Evolutionary conservation across 208 protist species (phyloP).

Genomic region (Leishmania tropica): DNA sequence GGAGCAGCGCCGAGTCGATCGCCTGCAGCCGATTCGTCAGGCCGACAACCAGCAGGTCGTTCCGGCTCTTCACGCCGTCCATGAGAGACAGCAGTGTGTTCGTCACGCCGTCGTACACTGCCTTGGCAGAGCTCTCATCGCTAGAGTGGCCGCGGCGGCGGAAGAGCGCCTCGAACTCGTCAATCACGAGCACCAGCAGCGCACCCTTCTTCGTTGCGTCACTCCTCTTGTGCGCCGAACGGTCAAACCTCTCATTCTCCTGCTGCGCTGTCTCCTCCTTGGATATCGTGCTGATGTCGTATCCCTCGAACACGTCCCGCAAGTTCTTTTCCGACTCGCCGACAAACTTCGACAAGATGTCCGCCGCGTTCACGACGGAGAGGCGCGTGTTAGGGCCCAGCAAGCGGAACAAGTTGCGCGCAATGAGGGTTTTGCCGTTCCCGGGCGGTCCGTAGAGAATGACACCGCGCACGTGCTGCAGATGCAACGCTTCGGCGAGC

Average conservation of each 20-base stretch:
- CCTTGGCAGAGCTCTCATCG: conserved; percentile 94
- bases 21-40: conserved; percentile 93
- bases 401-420: conserved; percentile 98
- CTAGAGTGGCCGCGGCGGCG: conserved; percentile 84
- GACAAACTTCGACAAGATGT: conserved; percentile 99
- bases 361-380: conserved; percentile 94
- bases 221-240: not conserved
- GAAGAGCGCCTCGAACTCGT: conserved; percentile 99
- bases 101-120: conserved; percentile 98
- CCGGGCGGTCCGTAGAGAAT: conserved; percentile 99
- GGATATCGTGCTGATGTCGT: conserved; percentile 77
- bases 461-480: conserved; percentile 98
- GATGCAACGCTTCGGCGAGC: conserved; percentile 75
- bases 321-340: conserved; percentile 99
- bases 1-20: conserved; percentile 92
- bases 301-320: conserved; percentile 96
- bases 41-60: conserved; percentile 95
- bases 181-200: conserved; percentile 99
- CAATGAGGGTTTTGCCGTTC: conserved; percentile 99
- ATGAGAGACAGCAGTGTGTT: conserved; percentile 98
- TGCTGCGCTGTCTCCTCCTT: conserved; percentile 36
- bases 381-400: conserved; percentile 88
- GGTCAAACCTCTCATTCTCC: conserved; percentile 7
- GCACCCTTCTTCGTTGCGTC: conserved; percentile 2
- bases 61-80: conserved; percentile 83